Percentiles rank a stretch among this genome's conserved stretches.
Evolutionary conservation across 108 stramenopile genomes (phyloP).

Genomic region (Skeletonema potamos): DNA sequence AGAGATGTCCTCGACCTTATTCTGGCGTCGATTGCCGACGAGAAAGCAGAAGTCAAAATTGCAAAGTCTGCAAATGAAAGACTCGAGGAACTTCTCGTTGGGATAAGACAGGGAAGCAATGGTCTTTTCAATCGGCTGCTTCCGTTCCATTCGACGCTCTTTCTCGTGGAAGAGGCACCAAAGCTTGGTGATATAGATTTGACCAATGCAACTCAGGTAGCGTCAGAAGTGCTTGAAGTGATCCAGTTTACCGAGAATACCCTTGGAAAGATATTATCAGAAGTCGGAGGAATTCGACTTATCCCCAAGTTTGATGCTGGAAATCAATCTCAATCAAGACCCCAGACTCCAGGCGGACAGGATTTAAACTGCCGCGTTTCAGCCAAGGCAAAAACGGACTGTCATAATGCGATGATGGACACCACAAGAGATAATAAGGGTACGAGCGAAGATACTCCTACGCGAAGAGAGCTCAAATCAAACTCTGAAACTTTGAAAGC

Average conservation of each 20-base stretch:
- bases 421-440: neutral
- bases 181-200: slow-evolving; percentile 47
- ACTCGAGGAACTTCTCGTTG: slow-evolving; percentile 61
- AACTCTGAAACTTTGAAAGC: neutral
- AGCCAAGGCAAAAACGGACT: neutral
- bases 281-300: slow-evolving; percentile 44
- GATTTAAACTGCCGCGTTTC: neutral
- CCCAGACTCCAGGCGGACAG: neutral
- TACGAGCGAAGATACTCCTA: neutral
- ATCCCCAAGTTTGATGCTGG: slow-evolving; percentile 1
- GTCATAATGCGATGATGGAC: neutral
- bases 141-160: slow-evolving; percentile 51
- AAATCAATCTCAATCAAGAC: neutral
- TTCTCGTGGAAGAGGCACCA: slow-evolving; percentile 47
- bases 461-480: neutral
- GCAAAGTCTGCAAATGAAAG: slow-evolving; percentile 61
- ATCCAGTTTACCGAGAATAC: slow-evolving; percentile 46
- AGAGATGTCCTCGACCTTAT: slow-evolving; percentile 56
- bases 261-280: slow-evolving; percentile 48
- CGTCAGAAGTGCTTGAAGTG: slow-evolving; percentile 55
- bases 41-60: slow-evolving; percentile 55
- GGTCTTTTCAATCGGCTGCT: slow-evolving; percentile 67
- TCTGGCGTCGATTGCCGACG: slow-evolving; percentile 39
- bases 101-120: slow-evolving; percentile 65
- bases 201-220: slow-evolving; percentile 45